phyloP scores from a whole-genome alignment of 805 yeast species.

The Ogataea naganishii region DNA sequence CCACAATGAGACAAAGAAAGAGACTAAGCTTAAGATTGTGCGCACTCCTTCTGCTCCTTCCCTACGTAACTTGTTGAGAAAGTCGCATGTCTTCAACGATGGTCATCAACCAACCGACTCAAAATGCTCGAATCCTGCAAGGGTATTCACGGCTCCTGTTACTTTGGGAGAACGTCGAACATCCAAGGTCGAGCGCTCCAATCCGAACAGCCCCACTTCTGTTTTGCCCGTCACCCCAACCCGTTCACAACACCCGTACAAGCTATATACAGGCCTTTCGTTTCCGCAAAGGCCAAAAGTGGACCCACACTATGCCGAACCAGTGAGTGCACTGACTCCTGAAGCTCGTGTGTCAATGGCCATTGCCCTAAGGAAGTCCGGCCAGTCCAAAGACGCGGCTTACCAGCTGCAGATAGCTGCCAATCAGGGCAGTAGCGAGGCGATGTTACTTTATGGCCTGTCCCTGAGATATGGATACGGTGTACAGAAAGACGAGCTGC shows the following conservation, averaged over 20 bases:
- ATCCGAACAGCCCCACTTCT: no score
- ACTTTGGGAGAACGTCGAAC: no score
- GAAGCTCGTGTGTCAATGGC: constrained; percentile 34
- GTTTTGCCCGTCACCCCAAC: no score
- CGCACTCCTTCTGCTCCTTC: constrained; percentile 15
- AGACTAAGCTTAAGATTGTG: constrained; percentile 4
- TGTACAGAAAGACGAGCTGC: constrained; percentile 42
- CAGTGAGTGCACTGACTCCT: constrained; percentile 13
- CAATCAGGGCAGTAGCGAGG: constrained; percentile 49
- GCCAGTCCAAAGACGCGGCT: constrained; percentile 60
- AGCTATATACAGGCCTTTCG: no score
- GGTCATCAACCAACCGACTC: no score
- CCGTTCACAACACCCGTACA: no score
- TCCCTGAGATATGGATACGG: constrained; percentile 67
- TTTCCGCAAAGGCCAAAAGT: no score
- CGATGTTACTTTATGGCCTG: constrained; percentile 61
- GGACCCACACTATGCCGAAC: no score
- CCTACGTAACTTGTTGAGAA: constrained; percentile 2
- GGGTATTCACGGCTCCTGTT: constrained; percentile 2
- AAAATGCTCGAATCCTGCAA: constrained; percentile 3
- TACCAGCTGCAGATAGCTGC: constrained; percentile 62
- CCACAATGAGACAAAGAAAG: neutral
- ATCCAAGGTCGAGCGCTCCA: no score
- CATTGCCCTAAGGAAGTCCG: constrained; percentile 40
- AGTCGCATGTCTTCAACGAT: no score